Conservation (phyloP, 2,329 filamentous ascomycete species). For the Stagonosporopsis cucurbitacearum region DNA sequence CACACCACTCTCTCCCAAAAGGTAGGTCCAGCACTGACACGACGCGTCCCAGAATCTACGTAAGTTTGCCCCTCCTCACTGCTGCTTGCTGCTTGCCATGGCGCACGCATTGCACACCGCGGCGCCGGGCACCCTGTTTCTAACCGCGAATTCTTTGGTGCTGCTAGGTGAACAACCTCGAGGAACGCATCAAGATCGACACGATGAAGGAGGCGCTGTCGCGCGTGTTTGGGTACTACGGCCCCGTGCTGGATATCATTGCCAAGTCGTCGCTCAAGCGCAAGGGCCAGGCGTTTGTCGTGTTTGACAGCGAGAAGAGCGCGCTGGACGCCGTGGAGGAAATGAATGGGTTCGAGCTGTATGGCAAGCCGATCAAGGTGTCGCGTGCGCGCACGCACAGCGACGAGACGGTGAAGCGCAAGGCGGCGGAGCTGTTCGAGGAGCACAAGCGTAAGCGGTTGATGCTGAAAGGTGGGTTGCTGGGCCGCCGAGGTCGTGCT, state of each 20-base stretch:
- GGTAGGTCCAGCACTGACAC: slow-evolving; percentile 15
- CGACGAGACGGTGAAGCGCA: slow-evolving; percentile 81
- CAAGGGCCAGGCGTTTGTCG: slow-evolving; percentile 94
- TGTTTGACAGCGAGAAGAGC: slow-evolving; percentile 83
- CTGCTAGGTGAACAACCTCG: slow-evolving; percentile 76
- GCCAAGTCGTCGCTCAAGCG: slow-evolving; percentile 89
- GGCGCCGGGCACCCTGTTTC: slow-evolving; percentile 9
- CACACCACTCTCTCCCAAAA: not conserved
- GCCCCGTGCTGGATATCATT: slow-evolving; percentile 81
- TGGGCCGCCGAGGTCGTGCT: too few relatives aligned
- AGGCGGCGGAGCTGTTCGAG: slow-evolving; percentile 84
- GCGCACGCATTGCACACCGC: slow-evolving; percentile 31
- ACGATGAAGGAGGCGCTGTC: slow-evolving; percentile 74
- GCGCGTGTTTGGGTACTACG: slow-evolving; percentile 87
- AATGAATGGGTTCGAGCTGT: slow-evolving; percentile 89
- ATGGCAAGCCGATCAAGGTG: slow-evolving; percentile 87
- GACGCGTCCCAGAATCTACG: slow-evolving; percentile 40
- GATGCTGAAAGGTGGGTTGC: slow-evolving; percentile 80
- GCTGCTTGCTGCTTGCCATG: not conserved
- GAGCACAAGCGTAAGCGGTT: slow-evolving; percentile 81
- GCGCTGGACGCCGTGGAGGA: slow-evolving; percentile 84
- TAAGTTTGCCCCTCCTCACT: slow-evolving; percentile 32
- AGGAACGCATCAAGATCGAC: slow-evolving; percentile 88
- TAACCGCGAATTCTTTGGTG: not conserved
- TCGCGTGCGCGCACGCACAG: slow-evolving; percentile 82